Evolutionary conservation across 768 basidiomycete genomes (phyloP).

Genomic region (Arthromyces matolae): DNA sequence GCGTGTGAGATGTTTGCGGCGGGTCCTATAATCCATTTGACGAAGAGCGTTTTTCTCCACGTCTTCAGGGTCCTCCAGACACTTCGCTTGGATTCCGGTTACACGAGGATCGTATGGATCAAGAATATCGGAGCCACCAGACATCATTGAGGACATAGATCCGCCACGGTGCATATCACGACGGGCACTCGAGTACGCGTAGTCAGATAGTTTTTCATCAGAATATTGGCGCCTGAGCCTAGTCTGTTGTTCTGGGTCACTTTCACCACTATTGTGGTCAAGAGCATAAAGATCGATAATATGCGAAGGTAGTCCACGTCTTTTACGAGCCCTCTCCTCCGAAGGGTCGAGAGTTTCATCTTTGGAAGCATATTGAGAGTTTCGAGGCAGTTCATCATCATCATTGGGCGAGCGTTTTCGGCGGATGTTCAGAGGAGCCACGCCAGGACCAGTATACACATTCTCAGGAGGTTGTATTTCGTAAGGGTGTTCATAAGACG

Average conservation of each 20-base stretch:
- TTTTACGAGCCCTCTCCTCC: slow-evolving; percentile 31
- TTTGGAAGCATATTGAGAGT: slow-evolving; percentile 21
- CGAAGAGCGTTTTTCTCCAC: slow-evolving; percentile 57
- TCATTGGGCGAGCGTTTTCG: slow-evolving; percentile 24
- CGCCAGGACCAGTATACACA: slow-evolving; percentile 30
- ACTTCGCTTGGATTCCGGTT: slow-evolving; percentile 49
- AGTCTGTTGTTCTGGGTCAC: slow-evolving; percentile 12
- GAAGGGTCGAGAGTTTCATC: slow-evolving; percentile 21
- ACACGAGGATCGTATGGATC: slow-evolving; percentile 74
- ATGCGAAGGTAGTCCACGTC: slow-evolving; percentile 47
- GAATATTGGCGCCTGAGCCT: slow-evolving; percentile 13
- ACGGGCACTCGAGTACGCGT: slow-evolving; percentile 21
- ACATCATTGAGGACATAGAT: slow-evolving; percentile 42
- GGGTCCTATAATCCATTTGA: slow-evolving; percentile 63
- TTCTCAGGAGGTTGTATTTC: slow-evolving; percentile 53
- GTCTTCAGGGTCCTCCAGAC: slow-evolving; percentile 57
- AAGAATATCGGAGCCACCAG: slow-evolving; percentile 45
- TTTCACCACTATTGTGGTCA: slow-evolving; percentile 24
- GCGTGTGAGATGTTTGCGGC: slow-evolving; percentile 61
- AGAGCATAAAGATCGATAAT: slow-evolving; percentile 51
- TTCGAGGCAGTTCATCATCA: slow-evolving; percentile 24
- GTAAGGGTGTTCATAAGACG: slow-evolving; percentile 59
- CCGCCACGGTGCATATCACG: slow-evolving; percentile 34
- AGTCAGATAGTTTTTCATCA: slow-evolving; percentile 18
- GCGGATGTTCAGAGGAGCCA: slow-evolving; percentile 15